Base-by-base conservation (phyloP, 2,329 filamentous ascomycete species). In the Phaeomoniella chlamydospora region DNA sequence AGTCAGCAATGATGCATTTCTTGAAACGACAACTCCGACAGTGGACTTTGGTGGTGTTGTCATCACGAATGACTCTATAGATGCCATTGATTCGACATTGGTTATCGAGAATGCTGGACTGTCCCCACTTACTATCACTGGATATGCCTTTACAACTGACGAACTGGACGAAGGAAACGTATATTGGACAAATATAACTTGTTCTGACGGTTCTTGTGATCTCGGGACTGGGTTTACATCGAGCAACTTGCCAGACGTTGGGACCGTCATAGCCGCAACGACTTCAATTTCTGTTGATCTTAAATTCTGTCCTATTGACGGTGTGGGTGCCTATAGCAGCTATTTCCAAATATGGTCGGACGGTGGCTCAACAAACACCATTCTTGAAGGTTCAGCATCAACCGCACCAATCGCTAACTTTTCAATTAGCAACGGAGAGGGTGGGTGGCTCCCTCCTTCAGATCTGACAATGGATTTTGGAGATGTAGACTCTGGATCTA, bases 11-110 rank as follows among this genome's bases (percentile, higher is more conserved):
- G 44, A 40, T 3, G 46, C 61, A 1, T 60, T 55, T 37, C 39
- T 64, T 17, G 48, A 46, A 4, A 47, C 59, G 4, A 51, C 52
- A 1, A 58, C 61, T 1, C 48, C 45, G 2, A 53, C 55, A 12
- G 51, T 60, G 15, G 55, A 59, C 33, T 59, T 64, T 37, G 59
- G 59, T 4, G 53, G 55, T 11, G 42, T 64, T 13, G 54, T 63
- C 9, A 43, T 62, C 4, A 49, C 49, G 10, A 46, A 48, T 9
- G 49, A 49, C 12, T 46, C 48, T 9, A 44, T 46, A 2, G 49
- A 49, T 4, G 46, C 52, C 4, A 46, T 52, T 12, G 49, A 48
- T 9, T 46, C 54, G 5, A 48, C 46, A 14, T 44, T 58, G 18
- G 51, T 55, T 4, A 42, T 64, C 15, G 47, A 51, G 29, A 65